Evolutionary conservation across 139 green algal genomes (phyloP), one percentile per base, ranked within the genome.

Genomic region (Micromonas commoda): DNA sequence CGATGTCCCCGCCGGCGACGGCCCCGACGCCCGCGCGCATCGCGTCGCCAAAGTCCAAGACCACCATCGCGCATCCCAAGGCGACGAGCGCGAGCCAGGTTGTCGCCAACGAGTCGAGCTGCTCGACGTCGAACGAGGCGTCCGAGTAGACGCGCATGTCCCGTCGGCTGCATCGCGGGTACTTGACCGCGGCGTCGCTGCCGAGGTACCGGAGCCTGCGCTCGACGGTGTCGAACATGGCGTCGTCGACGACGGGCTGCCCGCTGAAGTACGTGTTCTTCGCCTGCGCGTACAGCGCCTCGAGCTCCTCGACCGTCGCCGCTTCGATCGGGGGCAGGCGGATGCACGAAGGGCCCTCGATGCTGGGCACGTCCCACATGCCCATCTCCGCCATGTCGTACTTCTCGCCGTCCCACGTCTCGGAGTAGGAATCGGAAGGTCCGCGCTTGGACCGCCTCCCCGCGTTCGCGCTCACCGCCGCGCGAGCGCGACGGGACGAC

Each of bases 181-280:
- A 45, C 32, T 52, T 73, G 9, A 19, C 19, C 33, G 24, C 65
- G 20, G 24, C 32, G 31, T 73, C 65, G 31, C 31, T 54, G 33
- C 24, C 33, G 16, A 73, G 33, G 20, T 28, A 9, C 29, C 13
- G 16, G 26, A 73, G 65, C 5, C 33, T 13, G 13, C 13, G 4
- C 65, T 73, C 65, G 31, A 73, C 4, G 20, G 31, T 23, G 65
- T 73, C 65, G 65, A 73, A 73, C 9, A 33, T n/a, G 20, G 33
- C 65, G 65, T 73, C 65, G 24, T 73, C 65, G 5, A 73, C 33
- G 65, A 73, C 20, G 9, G 65, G 31, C 32, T 45, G 31, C 20
- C 65, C 65, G 65, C 33, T 52, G 65, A 33, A 52, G 65, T 54
- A 73, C 65, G 29, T 26, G 20, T 73, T 26, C 32, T 73, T 73